Evolutionary conservation across 768 basidiomycete genomes (phyloP).

Genomic region (Tricholoma sp.): DNA sequence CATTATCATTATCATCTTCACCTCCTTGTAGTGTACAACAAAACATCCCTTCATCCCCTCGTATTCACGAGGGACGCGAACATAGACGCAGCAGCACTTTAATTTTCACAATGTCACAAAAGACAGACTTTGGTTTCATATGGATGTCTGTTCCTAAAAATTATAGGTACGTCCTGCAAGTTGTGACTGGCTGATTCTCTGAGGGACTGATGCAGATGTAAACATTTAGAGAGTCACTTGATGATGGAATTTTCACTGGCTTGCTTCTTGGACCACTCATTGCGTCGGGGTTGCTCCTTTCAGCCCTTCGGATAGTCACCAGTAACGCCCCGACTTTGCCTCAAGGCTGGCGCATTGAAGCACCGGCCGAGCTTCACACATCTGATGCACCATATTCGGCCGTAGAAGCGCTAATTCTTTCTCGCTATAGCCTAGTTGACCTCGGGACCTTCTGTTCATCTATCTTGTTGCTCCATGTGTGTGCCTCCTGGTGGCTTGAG

Average conservation of each 20-base stretch:
- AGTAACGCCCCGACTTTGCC: constrained; percentile 36
- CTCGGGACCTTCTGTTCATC: constrained; percentile 77
- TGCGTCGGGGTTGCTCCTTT: constrained; percentile 59
- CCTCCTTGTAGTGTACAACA: constrained; percentile 8
- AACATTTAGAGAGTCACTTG: constrained; percentile 57
- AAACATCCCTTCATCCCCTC: constrained; percentile 36
- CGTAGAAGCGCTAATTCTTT: constrained; percentile 51
- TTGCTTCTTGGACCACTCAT: constrained; percentile 82
- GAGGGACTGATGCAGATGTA: constrained; percentile 3
- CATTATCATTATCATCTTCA: constrained; percentile 15
- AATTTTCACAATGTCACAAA: constrained; percentile 26
- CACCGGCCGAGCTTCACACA: constrained; percentile 51
- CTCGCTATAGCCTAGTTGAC: constrained; percentile 74
- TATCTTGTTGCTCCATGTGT: constrained; percentile 74
- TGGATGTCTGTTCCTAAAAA: constrained; percentile 93
- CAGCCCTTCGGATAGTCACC: constrained; percentile 34
- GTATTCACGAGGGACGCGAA: constrained; percentile 41
- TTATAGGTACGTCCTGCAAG: constrained; percentile 49
- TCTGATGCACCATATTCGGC: constrained; percentile 37
- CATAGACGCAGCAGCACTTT: constrained; percentile 28
- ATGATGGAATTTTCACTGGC: constrained; percentile 84
- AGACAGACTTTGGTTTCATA: constrained; percentile 60
- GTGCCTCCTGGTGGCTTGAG: constrained; percentile 75
- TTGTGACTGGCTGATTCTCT: background rate
- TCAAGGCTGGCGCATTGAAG: constrained; percentile 73